phyloP scores from a whole-genome alignment of 202 grass and related monocot genomes.

The Tripidium arundinaceum region DNA sequence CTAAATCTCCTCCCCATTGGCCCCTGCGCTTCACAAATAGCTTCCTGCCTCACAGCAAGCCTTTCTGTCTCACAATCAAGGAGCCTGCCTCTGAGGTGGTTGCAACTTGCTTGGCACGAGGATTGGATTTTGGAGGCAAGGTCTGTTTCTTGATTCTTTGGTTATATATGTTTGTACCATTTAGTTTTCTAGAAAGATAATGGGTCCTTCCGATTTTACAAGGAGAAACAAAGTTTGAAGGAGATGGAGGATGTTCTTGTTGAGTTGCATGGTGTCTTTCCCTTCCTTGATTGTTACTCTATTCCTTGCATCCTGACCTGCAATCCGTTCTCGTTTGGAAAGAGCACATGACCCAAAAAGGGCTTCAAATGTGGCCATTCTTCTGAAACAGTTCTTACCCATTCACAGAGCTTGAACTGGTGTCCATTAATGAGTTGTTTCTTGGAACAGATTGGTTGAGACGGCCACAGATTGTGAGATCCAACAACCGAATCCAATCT shows the following conservation, averaged over 20 bases:
- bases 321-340: neutral
- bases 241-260: neutral
- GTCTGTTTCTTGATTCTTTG: slow-evolving; percentile 16
- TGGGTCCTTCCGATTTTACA: neutral
- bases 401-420: neutral
- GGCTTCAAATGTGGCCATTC: slow-evolving; percentile 5
- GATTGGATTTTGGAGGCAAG: slow-evolving; percentile 12
- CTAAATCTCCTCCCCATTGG: slow-evolving; percentile 40
- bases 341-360: neutral
- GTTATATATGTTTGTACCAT: neutral
- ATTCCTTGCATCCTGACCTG: neutral
- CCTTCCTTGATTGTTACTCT: neutral
- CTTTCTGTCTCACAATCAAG: neutral
- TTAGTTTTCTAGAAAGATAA: too few relatives aligned
- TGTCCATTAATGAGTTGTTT: slow-evolving; percentile 16
- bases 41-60: slow-evolving; percentile 7
- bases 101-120: neutral
- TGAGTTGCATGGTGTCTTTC: neutral
- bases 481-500: neutral
- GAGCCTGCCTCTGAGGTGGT: slow-evolving; percentile 4
- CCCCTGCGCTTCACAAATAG: neutral
- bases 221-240: too few relatives aligned
- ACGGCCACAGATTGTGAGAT: slow-evolving; percentile 18
- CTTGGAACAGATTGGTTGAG: neutral
- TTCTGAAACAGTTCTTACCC: neutral